A percentile compares a stretch with the other conserved stretches of the same genome.
phyloP scores from a whole-genome alignment of 192 early-diverging fungal species.

The Anaeromyces robustus region DNA sequence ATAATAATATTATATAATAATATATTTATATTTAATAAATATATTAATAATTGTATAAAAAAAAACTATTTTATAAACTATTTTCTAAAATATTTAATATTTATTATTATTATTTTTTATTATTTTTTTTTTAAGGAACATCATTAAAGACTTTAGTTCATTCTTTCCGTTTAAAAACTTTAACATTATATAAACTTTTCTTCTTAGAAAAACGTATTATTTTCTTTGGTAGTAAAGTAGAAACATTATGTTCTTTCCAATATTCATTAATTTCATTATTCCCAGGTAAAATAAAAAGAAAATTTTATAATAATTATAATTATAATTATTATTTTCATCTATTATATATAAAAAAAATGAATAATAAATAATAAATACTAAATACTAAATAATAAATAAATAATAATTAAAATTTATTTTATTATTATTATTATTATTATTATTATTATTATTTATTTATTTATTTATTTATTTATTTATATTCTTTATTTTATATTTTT shows the following conservation, averaged over 20 bases:
- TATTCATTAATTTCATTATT: conserved; percentile 60
- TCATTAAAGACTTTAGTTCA: conserved; percentile 52
- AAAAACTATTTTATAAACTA: too few species aligned
- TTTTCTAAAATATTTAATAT: conserved; percentile 52
- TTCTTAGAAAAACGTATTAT: conserved; percentile 58
- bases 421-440: too few species aligned
- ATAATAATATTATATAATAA: conserved; percentile 40
- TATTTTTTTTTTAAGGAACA: conserved; percentile 24
- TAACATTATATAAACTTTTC: conserved; percentile 59
- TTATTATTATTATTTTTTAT: conserved; percentile 7
- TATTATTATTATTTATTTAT: too few species aligned
- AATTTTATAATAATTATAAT: too few species aligned
- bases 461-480: background rate
- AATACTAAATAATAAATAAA: too few species aligned
- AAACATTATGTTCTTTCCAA: conserved; percentile 59
- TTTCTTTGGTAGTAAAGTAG: conserved; percentile 72
- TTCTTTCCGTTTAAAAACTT: conserved; percentile 58
- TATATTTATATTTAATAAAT: too few species aligned
- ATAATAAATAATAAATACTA: too few species aligned
- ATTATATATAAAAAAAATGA: too few species aligned
- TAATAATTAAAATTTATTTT: too few species aligned
- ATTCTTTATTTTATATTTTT: background rate
- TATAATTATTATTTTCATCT: too few species aligned
- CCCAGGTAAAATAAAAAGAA: conserved; percentile 24
- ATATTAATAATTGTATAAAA: too few species aligned